Evolutionary conservation across 208 protist species (phyloP), one percentile per base, ranked within the genome.

Genomic region (Porcisia hertigi): DNA sequence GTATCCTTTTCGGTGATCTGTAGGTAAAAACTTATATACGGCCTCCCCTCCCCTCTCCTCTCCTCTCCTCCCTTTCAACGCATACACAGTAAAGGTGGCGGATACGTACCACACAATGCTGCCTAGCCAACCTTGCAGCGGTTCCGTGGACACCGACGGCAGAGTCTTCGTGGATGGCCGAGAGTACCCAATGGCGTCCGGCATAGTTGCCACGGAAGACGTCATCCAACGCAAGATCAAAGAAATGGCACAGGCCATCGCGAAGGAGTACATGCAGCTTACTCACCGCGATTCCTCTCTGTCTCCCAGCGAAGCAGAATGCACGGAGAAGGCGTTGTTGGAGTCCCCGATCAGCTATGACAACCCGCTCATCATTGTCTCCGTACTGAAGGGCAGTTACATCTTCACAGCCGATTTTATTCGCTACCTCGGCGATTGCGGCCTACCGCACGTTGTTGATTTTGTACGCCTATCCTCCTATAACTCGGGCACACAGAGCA

Each of bases 351-450:
- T 97, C 71, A 91, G 77, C 65, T 60, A 87, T 65, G 89, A 93
- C 36, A 96, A 98, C 67, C 90, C 90, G 20, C 86, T 97, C 34
- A 88, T 98, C 59, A 77, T 97, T 54, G 70, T 98, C 12, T 96
- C 93, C n/a, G 82, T 98, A 12, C 75, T 98, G 11, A 98, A 97
- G 73, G 95, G 95, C 41, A 93, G 87, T 73, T 98, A 97, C 85
- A 92, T 97, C 63, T 97, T 98, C 80, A 97, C 92, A 2, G 92
- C 93, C 7, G 95, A 98, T 66, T 69, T 98, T 34, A 85, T 93
- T n/a, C 90, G 95, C 41, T 92, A 92, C 71, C 83, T 98, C 6
- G 75, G 80, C 23, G 92, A 96, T 62, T 75, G 71, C 36, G 88
- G 83, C 20, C 72, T 98, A 14, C 88, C 91, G 8, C 81, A 94